Conservation (phyloP, 179 eudicot species). For the Pouteria campechiana region DNA sequence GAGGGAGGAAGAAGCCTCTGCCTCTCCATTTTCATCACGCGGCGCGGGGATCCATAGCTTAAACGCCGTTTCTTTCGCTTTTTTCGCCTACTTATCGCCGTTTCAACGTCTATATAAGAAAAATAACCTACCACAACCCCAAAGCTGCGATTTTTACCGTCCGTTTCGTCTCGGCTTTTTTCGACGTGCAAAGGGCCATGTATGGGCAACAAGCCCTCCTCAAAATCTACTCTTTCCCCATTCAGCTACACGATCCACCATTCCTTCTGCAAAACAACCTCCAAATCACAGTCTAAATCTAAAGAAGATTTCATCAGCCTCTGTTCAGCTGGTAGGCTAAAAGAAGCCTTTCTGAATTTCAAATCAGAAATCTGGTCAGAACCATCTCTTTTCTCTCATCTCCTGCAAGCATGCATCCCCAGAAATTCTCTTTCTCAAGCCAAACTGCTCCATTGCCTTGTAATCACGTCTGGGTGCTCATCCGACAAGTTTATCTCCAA, state of each 20-base stretch:
- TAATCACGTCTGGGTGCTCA: conserved; percentile 46
- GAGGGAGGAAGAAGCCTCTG: too few species aligned
- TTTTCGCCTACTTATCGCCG: too few species aligned
- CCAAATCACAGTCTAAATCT: background rate
- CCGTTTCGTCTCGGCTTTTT: too few species aligned
- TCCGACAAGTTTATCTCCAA: conserved; percentile 49
- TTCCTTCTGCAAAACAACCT: conserved; percentile 12
- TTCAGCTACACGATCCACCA: conserved; percentile 1
- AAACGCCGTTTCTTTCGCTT: too few species aligned
- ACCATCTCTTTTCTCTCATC: conserved; percentile 49
- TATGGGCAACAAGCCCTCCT: too few species aligned
- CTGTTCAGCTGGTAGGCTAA: conserved; percentile 41
- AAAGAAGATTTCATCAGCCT: conserved; percentile 19
- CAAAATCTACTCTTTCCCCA: too few species aligned
- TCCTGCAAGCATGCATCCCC: conserved; percentile 46
- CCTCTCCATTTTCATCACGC: too few species aligned
- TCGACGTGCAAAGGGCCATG: too few species aligned
- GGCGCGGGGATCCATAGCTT: too few species aligned
- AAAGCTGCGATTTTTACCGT: too few species aligned
- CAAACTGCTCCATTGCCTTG: conserved; percentile 59
- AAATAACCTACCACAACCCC: too few species aligned
- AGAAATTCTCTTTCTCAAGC: conserved; percentile 24
- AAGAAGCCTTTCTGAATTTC: conserved; percentile 51
- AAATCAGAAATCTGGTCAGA: conserved; percentile 32
- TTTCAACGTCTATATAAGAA: too few species aligned